Evolutionary conservation across 1,139 yeast genomes (phyloP).

Genomic region (Suhomyces coccinellae): DNA sequence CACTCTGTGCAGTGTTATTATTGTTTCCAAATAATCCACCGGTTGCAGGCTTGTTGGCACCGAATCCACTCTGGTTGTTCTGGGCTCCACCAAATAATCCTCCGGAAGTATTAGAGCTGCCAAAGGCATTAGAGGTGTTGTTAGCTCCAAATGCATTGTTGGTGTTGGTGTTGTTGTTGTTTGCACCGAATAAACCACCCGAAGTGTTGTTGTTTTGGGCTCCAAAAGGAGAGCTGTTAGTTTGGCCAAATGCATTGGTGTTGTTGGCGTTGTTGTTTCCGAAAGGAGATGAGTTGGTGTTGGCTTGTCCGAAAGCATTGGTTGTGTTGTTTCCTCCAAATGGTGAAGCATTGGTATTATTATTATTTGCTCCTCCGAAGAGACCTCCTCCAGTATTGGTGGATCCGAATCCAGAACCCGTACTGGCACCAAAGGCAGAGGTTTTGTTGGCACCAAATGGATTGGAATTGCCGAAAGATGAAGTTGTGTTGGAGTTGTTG

Average conservation of each 20-base stretch:
- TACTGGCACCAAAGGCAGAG: constrained; percentile 16
- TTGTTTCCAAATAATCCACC: constrained; percentile 35
- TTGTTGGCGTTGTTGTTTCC: constrained; percentile 17
- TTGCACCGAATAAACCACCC: constrained; percentile 28
- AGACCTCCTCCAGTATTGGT: constrained; percentile 22
- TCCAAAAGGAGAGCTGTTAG: constrained; percentile 18
- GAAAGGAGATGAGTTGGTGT: constrained; percentile 10
- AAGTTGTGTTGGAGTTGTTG: constrained; percentile 7
- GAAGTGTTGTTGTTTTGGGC: constrained; percentile 8
- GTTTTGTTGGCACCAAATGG: constrained; percentile 9
- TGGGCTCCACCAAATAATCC: constrained; percentile 15
- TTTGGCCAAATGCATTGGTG: constrained; percentile 20
- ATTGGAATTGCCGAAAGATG: constrained; percentile 20
- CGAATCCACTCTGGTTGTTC: constrained; percentile 10
- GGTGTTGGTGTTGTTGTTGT: constrained; percentile 17
- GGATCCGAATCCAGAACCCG: constrained; percentile 9
- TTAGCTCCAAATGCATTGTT: constrained; percentile 5
- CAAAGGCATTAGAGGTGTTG: constrained; percentile 8
- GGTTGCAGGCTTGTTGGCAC: constrained; percentile 21
- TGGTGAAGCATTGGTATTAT: constrained; percentile 16
- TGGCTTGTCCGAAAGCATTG: constrained; percentile 25
- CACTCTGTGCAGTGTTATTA: background rate
- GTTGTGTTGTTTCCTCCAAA: constrained; percentile 16
- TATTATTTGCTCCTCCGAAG: constrained; percentile 25
- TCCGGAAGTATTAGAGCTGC: constrained; percentile 12